Evolutionary conservation across 1,139 yeast species (phyloP).

Genomic region (Lodderomyces elongisporus): DNA sequence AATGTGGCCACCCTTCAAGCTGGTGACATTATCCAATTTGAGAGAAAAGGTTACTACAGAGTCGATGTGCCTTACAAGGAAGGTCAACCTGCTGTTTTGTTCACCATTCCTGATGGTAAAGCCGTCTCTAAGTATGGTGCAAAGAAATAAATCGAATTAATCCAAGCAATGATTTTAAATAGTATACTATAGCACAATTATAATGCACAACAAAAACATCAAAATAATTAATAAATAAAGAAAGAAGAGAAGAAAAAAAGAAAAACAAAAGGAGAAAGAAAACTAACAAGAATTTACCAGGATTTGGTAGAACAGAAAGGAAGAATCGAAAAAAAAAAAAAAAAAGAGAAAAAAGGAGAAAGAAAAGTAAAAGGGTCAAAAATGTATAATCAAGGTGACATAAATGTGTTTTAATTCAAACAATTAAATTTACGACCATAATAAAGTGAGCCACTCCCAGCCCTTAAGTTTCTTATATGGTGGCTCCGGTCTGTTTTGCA

Average conservation of each 20-base stretch:
- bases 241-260: too few relatives aligned
- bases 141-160: conserved; percentile 26
- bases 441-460: conserved; percentile 20
- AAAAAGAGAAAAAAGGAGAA: too few relatives aligned
- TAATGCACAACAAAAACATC: too few relatives aligned
- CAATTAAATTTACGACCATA: conserved; percentile 25
- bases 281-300: too few relatives aligned
- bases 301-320: too few relatives aligned
- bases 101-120: conserved; percentile 96
- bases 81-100: conserved; percentile 69
- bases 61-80: conserved; percentile 60
- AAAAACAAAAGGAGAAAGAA: too few relatives aligned
- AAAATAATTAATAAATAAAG: too few relatives aligned
- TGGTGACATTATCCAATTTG: conserved; percentile 90
- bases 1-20: conserved; percentile 71
- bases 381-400: too few relatives aligned
- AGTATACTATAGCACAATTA: conserved; percentile 2
- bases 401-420: too few relatives aligned
- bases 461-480: conserved; percentile 21
- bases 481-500: conserved; percentile 35
- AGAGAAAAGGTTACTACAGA: conserved; percentile 95
- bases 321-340: too few relatives aligned
- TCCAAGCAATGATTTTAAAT: too few relatives aligned
- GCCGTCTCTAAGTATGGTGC: conserved; percentile 80
- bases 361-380: too few relatives aligned